Conservation (phyloP, 257 asterid genomes). For the Plantago major region DNA sequence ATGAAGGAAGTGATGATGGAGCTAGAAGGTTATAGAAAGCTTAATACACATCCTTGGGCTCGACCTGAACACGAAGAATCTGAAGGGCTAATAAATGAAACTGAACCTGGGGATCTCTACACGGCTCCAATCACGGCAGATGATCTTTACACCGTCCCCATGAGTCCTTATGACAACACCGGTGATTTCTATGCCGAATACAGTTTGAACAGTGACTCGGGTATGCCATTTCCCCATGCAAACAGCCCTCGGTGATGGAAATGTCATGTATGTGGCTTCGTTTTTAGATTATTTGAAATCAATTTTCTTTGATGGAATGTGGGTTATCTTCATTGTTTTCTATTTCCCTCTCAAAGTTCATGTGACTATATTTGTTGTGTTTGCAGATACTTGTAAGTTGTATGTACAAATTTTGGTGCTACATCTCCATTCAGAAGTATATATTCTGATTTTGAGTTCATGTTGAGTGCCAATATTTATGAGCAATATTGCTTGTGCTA, state of each 20-base stretch:
- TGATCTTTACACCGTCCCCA: slow-evolving; percentile 47
- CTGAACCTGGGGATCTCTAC: slow-evolving; percentile 38
- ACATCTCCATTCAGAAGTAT: too few species aligned
- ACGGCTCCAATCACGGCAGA: slow-evolving; percentile 15
- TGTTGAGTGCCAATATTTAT: too few species aligned
- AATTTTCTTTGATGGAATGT: too few species aligned
- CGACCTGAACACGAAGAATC: slow-evolving; percentile 23
- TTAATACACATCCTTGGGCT: slow-evolving; percentile 45
- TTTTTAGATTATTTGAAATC: not conserved
- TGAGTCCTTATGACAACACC: slow-evolving; percentile 22
- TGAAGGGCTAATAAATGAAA: slow-evolving; percentile 23
- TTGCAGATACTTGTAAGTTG: too few species aligned
- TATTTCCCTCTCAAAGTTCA: too few species aligned
- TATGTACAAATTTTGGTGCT: too few species aligned
- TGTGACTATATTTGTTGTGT: too few species aligned
- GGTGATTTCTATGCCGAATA: slow-evolving; percentile 33
- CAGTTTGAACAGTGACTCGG: slow-evolving; percentile 27
- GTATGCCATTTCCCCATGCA: slow-evolving; percentile 22
- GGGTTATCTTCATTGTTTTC: too few species aligned
- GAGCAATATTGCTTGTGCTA: too few species aligned
- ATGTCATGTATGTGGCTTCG: not conserved
- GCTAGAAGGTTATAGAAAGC: slow-evolving; percentile 39
- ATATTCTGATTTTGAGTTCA: too few species aligned
- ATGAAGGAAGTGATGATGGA: slow-evolving; percentile 32
- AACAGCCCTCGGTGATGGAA: slow-evolving; percentile 36